These are phyloP conservation scores for Digitaria exilis DNA, from an alignment of 202 grass and related monocot species.

Conservation along the genomic window DNA sequence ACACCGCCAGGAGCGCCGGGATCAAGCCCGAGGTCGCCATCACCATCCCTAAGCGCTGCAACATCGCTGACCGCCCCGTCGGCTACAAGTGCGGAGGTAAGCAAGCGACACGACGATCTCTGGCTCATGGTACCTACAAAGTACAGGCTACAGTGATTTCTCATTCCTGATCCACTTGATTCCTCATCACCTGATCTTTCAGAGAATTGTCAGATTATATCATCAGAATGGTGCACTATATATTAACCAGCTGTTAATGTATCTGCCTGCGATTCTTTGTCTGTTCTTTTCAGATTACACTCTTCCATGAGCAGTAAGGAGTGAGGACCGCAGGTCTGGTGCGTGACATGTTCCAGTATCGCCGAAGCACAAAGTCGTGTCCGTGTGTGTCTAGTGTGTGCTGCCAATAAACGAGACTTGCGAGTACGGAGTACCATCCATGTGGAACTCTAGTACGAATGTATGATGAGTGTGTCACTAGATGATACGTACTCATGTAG, in stretches of 20 bases:
- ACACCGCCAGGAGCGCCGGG: slow-evolving; percentile 50
- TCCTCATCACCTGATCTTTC: not conserved
- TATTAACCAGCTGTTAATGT: no score
- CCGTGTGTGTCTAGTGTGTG: not conserved
- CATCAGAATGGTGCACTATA: not conserved
- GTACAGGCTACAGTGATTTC: no score
- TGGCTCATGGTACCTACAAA: no score
- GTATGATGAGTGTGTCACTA: not conserved
- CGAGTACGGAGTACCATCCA: not conserved
- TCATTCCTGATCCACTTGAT: not conserved
- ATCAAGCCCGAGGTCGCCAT: slow-evolving; percentile 55
- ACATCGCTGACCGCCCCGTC: slow-evolving; percentile 52
- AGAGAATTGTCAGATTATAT: not conserved
- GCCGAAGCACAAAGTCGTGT: not conserved
- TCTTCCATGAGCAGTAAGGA: slow-evolving; percentile 31
- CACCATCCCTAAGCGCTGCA: slow-evolving; percentile 72
- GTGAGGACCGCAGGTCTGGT: not conserved
- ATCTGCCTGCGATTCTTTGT: not conserved
- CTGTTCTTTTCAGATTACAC: slow-evolving; percentile 22
- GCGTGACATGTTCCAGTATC: not conserved
- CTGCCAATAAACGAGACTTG: not conserved
- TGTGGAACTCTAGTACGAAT: not conserved
- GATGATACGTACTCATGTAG: no score
- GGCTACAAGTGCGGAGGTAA: slow-evolving; percentile 77
- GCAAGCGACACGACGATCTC: not conserved